These are phyloP conservation scores for Digitaria exilis DNA, from an alignment of 202 grass and related monocot species.

Conservation along the genomic window DNA sequence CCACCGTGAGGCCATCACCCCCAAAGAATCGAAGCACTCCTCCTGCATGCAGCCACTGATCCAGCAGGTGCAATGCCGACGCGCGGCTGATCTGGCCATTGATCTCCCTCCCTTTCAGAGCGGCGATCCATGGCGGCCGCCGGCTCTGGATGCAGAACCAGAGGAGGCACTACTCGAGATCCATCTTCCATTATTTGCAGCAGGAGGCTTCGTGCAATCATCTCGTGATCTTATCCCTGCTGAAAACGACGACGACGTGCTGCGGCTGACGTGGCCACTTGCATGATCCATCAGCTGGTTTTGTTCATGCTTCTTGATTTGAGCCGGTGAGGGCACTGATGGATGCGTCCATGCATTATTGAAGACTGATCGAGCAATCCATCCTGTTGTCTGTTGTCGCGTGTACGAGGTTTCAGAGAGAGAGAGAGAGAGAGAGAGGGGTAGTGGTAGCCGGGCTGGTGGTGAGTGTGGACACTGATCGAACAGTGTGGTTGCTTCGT, in stretches of 20 bases:
- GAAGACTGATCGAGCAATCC: neutral
- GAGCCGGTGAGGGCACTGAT: neutral
- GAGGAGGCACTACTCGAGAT: too few relatives aligned
- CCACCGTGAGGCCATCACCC: neutral
- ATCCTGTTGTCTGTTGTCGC: conserved; percentile 2
- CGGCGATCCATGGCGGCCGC: neutral
- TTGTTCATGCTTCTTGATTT: too few relatives aligned
- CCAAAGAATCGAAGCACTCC: neutral
- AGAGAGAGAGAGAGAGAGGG: too few relatives aligned
- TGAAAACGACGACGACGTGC: neutral
- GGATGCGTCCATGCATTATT: conserved; percentile 33
- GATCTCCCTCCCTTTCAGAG: neutral
- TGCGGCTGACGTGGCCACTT: conserved; percentile 34
- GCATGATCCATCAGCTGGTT: too few relatives aligned
- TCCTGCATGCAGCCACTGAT: neutral
- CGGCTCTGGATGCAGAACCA: neutral
- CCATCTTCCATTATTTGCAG: neutral
- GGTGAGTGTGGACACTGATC: neutral
- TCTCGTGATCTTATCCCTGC: conserved; percentile 29
- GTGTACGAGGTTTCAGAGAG: conserved; percentile 44
- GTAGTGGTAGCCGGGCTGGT: neutral
- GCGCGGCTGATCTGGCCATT: conserved; percentile 11
- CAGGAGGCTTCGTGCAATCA: neutral
- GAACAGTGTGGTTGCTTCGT: neutral
- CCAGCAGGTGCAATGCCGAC: conserved; percentile 5